Percentiles rank a stretch among this genome's conserved stretches.
phyloP scores from a whole-genome alignment of 2,329 filamentous ascomycete species.

The Monilinia fructigena region DNA sequence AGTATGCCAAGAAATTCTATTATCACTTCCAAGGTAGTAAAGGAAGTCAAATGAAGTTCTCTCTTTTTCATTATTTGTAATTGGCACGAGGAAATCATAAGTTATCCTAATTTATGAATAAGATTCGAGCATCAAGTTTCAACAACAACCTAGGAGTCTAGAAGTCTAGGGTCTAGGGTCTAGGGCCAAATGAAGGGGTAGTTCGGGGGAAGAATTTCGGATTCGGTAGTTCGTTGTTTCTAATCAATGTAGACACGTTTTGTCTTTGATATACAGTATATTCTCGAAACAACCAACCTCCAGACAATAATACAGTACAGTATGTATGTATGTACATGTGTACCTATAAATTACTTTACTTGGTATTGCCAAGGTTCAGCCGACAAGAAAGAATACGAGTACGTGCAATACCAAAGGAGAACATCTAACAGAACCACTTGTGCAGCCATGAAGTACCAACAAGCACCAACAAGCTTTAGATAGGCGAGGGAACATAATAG shows the following conservation, averaged over 20 bases:
- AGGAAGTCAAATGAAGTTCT: slow-evolving; percentile 1
- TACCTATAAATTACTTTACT: background rate
- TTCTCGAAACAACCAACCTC: too few relatives aligned
- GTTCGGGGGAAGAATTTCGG: background rate
- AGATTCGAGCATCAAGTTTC: too few relatives aligned
- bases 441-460: background rate
- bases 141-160: background rate
- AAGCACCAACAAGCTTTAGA: slow-evolving; percentile 15
- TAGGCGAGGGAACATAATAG: background rate
- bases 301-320: too few relatives aligned
- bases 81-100: background rate
- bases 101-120: background rate
- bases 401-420: background rate
- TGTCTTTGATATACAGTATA: background rate
- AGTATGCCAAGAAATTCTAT: slow-evolving; percentile 10
- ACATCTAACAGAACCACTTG: background rate
- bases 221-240: slow-evolving; percentile 4
- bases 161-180: too few relatives aligned
- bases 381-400: background rate
- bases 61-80: background rate
- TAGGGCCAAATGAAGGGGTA: slow-evolving; percentile 5
- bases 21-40: slow-evolving; percentile 1
- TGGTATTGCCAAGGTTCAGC: slow-evolving; percentile 16
- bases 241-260: background rate
- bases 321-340: too few relatives aligned